phyloP scores from a whole-genome alignment of 345 rosid genomes.

The Passiflora organensis region DNA sequence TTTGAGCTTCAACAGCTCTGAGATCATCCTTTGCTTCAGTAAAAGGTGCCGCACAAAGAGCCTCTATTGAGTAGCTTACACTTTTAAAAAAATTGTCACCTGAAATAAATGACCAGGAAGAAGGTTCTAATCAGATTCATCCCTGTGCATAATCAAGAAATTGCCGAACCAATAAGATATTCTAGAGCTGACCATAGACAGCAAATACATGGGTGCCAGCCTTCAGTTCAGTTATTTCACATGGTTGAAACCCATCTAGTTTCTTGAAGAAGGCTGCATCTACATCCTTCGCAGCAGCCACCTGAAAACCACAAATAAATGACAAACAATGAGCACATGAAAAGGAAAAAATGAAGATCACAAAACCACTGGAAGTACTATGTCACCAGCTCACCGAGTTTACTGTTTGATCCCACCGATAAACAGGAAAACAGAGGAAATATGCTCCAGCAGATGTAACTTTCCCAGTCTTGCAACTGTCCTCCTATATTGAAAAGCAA shows the following conservation, averaged over 20 bases:
- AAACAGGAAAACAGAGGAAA: conserved; percentile 94
- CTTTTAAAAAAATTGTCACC: conserved; percentile 96
- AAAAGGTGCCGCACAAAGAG: conserved; percentile 74
- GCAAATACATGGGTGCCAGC: conserved; percentile 90
- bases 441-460: conserved; percentile 93
- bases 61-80: conserved; percentile 84
- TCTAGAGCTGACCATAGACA: conserved; percentile 69
- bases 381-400: conserved; percentile 53
- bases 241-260: conserved; percentile 92
- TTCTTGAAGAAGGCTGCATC: conserved; percentile 87
- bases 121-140: conserved; percentile 13
- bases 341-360: conserved; percentile 11
- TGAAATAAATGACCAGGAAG: conserved; percentile 25
- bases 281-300: conserved; percentile 84
- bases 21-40: conserved; percentile 69
- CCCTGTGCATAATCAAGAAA: conserved; percentile 7
- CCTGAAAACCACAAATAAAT: conserved; percentile 32
- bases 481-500: conserved; percentile 52
- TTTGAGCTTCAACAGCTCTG: conserved; percentile 80
- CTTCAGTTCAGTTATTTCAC: conserved; percentile 85
- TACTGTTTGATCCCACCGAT: conserved; percentile 72
- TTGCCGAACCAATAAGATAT: conserved; percentile 8
- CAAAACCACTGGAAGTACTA: conserved; percentile 1
- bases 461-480: conserved; percentile 76
- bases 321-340: conserved; percentile 10